phyloP scores from a whole-genome alignment of 2,329 filamentous ascomycete genomes.

The Drechslerella coelobrocha region DNA sequence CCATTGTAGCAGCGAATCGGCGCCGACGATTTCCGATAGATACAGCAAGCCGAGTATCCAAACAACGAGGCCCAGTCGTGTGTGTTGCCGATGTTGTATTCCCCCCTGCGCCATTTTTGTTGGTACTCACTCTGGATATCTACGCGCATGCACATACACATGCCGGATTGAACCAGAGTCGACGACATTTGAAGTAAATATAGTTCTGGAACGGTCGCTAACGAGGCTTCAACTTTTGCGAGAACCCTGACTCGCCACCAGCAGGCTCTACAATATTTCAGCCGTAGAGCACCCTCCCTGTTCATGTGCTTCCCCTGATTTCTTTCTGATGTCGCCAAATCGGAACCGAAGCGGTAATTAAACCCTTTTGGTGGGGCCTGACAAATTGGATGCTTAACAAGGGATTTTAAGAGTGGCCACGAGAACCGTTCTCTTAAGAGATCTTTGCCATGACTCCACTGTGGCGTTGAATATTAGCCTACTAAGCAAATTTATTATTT shows the following conservation, averaged over 20 bases:
- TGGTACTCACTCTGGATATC: not conserved
- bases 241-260: too few species aligned
- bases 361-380: not conserved
- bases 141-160: not conserved
- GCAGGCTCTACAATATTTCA: too few species aligned
- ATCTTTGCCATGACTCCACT: not conserved
- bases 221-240: too few species aligned
- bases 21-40: not conserved
- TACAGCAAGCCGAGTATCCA: not conserved
- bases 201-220: too few species aligned
- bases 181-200: too few species aligned
- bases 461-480: not conserved
- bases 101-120: not conserved
- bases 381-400: not conserved
- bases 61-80: not conserved
- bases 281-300: too few species aligned
- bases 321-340: not conserved
- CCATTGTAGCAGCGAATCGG: not conserved
- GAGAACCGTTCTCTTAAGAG: not conserved
- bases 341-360: not conserved
- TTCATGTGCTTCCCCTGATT: conserved; percentile 3
- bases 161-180: too few species aligned
- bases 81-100: not conserved
- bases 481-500: not conserved
- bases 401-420: not conserved